Evolutionary conservation across 129 eudicot species (phyloP).

Genomic region (Arctium minus): DNA sequence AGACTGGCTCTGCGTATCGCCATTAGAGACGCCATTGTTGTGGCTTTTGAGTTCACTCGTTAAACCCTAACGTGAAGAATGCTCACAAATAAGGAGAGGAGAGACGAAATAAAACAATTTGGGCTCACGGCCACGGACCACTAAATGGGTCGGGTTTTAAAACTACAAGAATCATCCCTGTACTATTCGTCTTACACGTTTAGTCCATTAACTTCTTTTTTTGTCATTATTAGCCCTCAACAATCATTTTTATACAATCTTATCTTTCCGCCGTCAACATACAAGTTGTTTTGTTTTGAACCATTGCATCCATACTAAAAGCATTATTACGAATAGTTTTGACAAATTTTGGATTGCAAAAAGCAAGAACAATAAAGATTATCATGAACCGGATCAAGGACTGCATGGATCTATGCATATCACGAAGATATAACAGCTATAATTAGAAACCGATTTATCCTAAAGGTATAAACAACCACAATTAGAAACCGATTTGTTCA

Average conservation of each 20-base stretch:
- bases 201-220: background rate
- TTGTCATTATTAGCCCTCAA: background rate
- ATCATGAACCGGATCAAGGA: background rate
- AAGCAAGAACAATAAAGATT: background rate
- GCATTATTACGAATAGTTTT: background rate
- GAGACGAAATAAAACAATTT: too few species aligned
- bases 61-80: conserved; percentile 27
- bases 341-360: background rate
- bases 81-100: background rate
- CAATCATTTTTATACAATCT: background rate
- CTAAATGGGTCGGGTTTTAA: background rate
- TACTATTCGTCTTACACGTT: background rate
- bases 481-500: background rate
- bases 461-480: background rate
- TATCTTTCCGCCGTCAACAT: background rate
- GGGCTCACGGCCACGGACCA: background rate
- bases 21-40: conserved; percentile 32
- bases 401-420: background rate
- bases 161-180: background rate
- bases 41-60: conserved; percentile 7
- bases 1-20: conserved; percentile 25
- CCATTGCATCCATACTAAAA: background rate
- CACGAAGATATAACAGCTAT: too few species aligned
- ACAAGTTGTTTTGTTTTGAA: background rate
- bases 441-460: background rate